Evolutionary conservation across 2,329 filamentous ascomycete species (phyloP).

Genomic region (Tetracladium maxilliforme): DNA sequence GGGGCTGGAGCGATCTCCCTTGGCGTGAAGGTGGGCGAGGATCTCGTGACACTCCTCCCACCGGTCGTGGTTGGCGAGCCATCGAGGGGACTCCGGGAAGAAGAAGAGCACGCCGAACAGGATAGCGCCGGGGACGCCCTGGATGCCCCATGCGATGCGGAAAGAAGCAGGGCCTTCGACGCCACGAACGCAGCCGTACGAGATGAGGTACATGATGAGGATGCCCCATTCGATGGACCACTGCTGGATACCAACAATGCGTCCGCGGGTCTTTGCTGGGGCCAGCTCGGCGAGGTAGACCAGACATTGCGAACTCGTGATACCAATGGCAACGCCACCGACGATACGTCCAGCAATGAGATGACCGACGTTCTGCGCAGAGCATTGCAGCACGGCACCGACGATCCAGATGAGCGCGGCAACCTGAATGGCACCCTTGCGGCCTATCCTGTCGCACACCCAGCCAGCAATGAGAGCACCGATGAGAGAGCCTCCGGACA

Average conservation of each 20-base stretch:
- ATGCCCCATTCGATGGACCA: slow-evolving; percentile 31
- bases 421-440: slow-evolving; percentile 28
- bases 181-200: slow-evolving; percentile 29
- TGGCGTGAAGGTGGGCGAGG: slow-evolving; percentile 40
- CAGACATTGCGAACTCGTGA: slow-evolving; percentile 57
- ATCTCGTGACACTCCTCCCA: slow-evolving; percentile 27
- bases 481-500: slow-evolving; percentile 31
- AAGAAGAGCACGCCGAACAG: slow-evolving; percentile 25
- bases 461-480: slow-evolving; percentile 27
- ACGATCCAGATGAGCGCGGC: slow-evolving; percentile 31
- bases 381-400: slow-evolving; percentile 33
- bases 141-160: slow-evolving; percentile 31
- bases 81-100: slow-evolving; percentile 33
- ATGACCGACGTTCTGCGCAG: slow-evolving; percentile 49
- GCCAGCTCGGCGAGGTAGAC: slow-evolving; percentile 53
- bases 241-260: slow-evolving; percentile 27
- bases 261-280: slow-evolving; percentile 22
- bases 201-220: slow-evolving; percentile 30
- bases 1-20: slow-evolving; percentile 35
- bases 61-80: slow-evolving; percentile 32
- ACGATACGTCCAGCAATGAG: slow-evolving; percentile 55
- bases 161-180: slow-evolving; percentile 29
- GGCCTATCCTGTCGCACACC: slow-evolving; percentile 29
- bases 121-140: slow-evolving; percentile 26
- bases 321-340: slow-evolving; percentile 58